These are phyloP conservation scores for Naganishia liquefaciens DNA, from an alignment of 1,284 basidiomycete species.

Conservation along the genomic window DNA sequence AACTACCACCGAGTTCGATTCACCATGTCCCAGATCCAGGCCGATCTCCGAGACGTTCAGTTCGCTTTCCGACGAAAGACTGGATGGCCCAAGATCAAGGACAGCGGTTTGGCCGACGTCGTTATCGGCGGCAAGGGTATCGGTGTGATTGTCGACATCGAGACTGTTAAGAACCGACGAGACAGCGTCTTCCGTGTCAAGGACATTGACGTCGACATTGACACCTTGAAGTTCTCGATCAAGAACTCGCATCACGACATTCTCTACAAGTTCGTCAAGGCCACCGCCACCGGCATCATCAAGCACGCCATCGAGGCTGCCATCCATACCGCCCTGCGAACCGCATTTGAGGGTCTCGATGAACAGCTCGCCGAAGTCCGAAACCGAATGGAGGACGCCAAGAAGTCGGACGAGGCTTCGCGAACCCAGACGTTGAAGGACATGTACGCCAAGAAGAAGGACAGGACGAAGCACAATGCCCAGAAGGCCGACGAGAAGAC, in stretches of 20 bases:
- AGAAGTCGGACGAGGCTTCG: constrained; percentile 59
- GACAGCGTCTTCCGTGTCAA: constrained; percentile 47
- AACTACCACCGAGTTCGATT: constrained; percentile 71
- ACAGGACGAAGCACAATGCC: constrained; percentile 49
- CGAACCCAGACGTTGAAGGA: constrained; percentile 68
- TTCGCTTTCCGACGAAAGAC: constrained; percentile 67
- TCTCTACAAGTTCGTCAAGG: constrained; percentile 67
- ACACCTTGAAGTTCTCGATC: constrained; percentile 83
- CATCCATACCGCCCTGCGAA: constrained; percentile 71
- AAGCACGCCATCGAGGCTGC: constrained; percentile 90
- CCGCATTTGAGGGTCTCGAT: constrained; percentile 71
- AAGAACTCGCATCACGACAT: constrained; percentile 88
- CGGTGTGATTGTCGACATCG: constrained; percentile 54
- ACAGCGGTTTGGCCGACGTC: constrained; percentile 91
- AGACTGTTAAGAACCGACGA: constrained; percentile 49
- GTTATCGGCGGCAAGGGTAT: constrained; percentile 71
- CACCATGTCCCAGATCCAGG: constrained; percentile 81
- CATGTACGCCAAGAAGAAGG: constrained; percentile 58
- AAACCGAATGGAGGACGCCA: constrained; percentile 68
- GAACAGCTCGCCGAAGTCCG: constrained; percentile 69
- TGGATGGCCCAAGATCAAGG: constrained; percentile 64
- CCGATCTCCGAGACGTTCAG: constrained; percentile 80
- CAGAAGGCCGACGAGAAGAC: constrained; percentile 46
- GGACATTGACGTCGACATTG: constrained; percentile 56
- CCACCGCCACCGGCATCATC: constrained; percentile 62